phyloP scores from a whole-genome alignment of 495 filamentous ascomycete genomes.

The Pyronema domesticum region DNA sequence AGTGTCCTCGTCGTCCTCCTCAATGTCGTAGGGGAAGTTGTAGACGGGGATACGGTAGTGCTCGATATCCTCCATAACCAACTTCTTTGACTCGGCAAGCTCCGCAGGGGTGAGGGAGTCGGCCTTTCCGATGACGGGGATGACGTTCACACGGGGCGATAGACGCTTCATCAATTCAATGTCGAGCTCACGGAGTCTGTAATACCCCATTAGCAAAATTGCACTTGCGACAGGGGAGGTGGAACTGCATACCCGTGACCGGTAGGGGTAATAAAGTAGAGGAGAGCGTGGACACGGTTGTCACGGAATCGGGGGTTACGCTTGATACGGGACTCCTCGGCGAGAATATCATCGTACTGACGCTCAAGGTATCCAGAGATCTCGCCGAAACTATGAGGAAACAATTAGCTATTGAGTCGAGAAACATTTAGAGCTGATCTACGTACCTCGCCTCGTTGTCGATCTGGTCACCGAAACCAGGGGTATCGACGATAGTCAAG shows the following conservation, averaged over 20 bases:
- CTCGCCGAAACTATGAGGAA: conserved; percentile 61
- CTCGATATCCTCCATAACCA: conserved; percentile 99
- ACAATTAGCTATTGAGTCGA: conserved; percentile 19
- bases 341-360: conserved; percentile 98
- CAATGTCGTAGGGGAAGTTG: conserved; percentile 99
- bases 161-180: conserved; percentile 99
- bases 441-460: conserved; percentile 94
- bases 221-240: neutral
- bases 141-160: conserved; percentile 94
- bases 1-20: conserved; percentile 98
- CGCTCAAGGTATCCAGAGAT: conserved; percentile 95
- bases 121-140: conserved; percentile 95
- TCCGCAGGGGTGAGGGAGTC: conserved; percentile 93
- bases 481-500: conserved; percentile 94
- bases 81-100: conserved; percentile 95
- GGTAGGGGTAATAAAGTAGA: conserved; percentile 98
- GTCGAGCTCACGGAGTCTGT: conserved; percentile 86
- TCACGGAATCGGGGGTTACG: conserved; percentile 98
- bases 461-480: conserved; percentile 95
- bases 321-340: conserved; percentile 99
- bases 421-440: conserved; percentile 9
- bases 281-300: conserved; percentile 90
- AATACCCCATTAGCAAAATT: conserved; percentile 15
- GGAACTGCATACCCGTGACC: conserved; percentile 58
- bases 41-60: conserved; percentile 99